Evolutionary conservation across 352 stramenopile genomes (phyloP), one percentile per base, ranked within the genome.

Genomic region (Globisporangium parvum): DNA sequence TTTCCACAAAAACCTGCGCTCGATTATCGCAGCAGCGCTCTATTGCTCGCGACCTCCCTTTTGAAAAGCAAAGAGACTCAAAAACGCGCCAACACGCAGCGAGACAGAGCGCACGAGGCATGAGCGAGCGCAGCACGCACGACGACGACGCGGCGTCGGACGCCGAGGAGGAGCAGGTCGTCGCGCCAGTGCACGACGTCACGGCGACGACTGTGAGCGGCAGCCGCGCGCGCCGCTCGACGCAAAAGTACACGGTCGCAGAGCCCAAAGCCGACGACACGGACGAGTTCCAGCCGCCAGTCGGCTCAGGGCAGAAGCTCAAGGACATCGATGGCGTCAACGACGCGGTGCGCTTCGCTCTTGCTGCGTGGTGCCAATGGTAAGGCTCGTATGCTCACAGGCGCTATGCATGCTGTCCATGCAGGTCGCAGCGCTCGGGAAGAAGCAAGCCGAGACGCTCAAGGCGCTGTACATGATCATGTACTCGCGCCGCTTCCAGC

Each of bases 391-490:
- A 31, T 18, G 10, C 6, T 37, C 31, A 37, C 31, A 37, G 31
- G 12, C 6, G n/a, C n/a, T n/a, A n/a, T n/a, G n/a, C n/a, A n/a
- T 37, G 31, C 31, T 37, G 1, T 5, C n/a, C n/a, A n/a, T 40
- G 28, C 40, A 91, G 79, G 65, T 93, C 15, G 70, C 78, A 42
- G 71, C 72, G 53, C 70, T 89, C 47, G 65, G 67, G 48, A 93
- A 93, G 67, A 87, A 87, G 59, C 64, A 93, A 35, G 59, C 56
- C 4, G 83, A 93, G 48, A 77, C 77, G 57, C 64, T 88, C 59
- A 89, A 88, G 60, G 73, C 80, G 59, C 77, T 93, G n/a, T 93
- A 93, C 65, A 77, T 53, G 50, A 72, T 88, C 59, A 87, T 93
- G 77, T 93, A 83, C 58, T 63, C 67, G 20, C 78, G 83, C 31